A percentile compares a stretch with the other conserved stretches of the same genome.
These are phyloP conservation scores for Lentinus tigrinus DNA, from an alignment of 768 basidiomycete species.

Conservation along the genomic window DNA sequence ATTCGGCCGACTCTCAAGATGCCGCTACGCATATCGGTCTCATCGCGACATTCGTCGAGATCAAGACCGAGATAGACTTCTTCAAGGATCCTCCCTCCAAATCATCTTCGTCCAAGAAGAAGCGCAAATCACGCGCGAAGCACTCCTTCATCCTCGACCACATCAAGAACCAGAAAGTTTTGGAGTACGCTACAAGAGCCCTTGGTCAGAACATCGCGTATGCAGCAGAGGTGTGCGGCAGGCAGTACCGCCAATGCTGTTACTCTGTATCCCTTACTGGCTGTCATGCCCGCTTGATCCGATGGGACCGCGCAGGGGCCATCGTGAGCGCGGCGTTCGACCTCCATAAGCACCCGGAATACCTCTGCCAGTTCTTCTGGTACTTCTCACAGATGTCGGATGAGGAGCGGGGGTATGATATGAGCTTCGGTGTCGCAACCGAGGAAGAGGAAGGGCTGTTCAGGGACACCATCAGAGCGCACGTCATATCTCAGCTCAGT, in stretches of 20 bases:
- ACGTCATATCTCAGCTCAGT: not conserved
- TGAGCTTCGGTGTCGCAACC: not conserved
- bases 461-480: not conserved
- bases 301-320: conserved; percentile 32
- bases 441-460: not conserved
- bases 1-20: not conserved
- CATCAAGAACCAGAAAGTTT: not conserved
- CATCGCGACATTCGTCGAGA: conserved; percentile 2
- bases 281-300: conserved; percentile 28
- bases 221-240: conserved; percentile 1
- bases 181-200: not conserved
- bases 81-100: not conserved
- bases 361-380: conserved; percentile 31
- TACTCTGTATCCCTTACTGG: conserved; percentile 30
- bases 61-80: conserved; percentile 2
- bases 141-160: not conserved
- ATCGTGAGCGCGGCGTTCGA: conserved; percentile 30
- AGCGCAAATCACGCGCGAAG: not conserved
- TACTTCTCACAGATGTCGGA: conserved; percentile 20
- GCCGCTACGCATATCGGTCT: not conserved
- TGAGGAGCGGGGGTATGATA: conserved; percentile 26
- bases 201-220: not conserved
- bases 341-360: conserved; percentile 13
- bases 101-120: too few relatives aligned
- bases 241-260: conserved; percentile 28